These are phyloP conservation scores for Euphorbia tirucalli DNA, from an alignment of 345 rosid genomes.

Conservation along the genomic window DNA sequence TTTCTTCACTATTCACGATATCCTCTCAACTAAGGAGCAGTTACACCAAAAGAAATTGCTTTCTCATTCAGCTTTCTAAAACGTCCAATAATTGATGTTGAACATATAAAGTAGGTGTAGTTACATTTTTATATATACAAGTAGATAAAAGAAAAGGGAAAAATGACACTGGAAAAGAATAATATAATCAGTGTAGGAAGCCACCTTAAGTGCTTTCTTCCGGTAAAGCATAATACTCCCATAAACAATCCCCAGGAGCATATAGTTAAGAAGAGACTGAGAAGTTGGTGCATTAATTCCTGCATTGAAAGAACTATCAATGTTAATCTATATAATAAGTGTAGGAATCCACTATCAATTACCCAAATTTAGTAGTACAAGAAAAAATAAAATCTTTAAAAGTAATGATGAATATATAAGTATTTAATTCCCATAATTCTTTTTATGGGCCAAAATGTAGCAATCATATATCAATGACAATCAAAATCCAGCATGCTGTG, in stretches of 20 bases:
- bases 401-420: not conserved
- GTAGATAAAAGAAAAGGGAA: not conserved
- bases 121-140: not conserved
- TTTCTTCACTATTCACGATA: not conserved
- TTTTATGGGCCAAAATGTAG: too few species aligned
- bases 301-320: slow-evolving; percentile 16
- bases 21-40: slow-evolving; percentile 2
- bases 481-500: not conserved
- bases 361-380: not conserved
- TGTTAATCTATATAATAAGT: not conserved
- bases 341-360: not conserved
- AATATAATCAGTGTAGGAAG: not conserved
- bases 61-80: not conserved
- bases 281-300: slow-evolving; percentile 53
- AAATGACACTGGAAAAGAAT: not conserved
- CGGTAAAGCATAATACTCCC: slow-evolving; percentile 39
- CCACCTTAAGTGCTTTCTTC: slow-evolving; percentile 39
- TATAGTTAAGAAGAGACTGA: slow-evolving; percentile 47
- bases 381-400: not conserved
- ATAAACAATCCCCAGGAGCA: slow-evolving; percentile 40
- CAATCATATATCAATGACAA: too few species aligned
- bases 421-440: too few species aligned
- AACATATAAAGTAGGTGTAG: too few species aligned
- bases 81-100: not conserved
- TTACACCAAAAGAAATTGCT: not conserved